Conservation (phyloP, 2,329 filamentous ascomycete species). For the Pseudogymnoascus sp. region DNA sequence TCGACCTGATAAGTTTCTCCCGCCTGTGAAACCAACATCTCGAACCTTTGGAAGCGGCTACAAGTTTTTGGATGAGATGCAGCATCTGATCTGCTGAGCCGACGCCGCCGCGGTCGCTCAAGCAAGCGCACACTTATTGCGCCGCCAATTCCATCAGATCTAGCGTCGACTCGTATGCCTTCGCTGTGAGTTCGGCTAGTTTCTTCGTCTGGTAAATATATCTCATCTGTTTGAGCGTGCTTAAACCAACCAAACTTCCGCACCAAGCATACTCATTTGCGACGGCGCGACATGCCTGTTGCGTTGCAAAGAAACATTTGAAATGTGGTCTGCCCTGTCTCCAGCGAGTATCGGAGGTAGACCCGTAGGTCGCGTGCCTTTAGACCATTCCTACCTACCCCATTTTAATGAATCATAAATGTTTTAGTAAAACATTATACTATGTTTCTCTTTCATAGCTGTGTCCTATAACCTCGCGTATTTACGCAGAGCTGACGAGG, state of each 20-base stretch:
- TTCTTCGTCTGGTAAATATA: not conserved
- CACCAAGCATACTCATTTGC: not conserved
- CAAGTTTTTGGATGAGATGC: constrained; percentile 1
- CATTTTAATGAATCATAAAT: not conserved
- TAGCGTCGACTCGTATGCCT: constrained; percentile 1
- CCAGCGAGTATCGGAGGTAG: not conserved
- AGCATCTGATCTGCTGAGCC: constrained; percentile 5
- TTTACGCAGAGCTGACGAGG: not conserved
- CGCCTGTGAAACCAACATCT: not conserved
- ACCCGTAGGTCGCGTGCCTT: not conserved
- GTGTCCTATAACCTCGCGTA: not conserved
- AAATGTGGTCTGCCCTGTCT: not conserved
- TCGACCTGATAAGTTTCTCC: not conserved
- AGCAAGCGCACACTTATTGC: not conserved
- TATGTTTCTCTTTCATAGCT: not conserved
- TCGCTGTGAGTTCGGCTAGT: constrained; percentile 7
- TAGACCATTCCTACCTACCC: not conserved
- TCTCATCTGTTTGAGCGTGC: not conserved
- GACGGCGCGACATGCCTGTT: not conserved
- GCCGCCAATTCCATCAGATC: not conserved
- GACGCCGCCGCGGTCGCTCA: not conserved
- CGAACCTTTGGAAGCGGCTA: not conserved
- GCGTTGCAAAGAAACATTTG: not conserved
- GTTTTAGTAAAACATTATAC: not conserved
- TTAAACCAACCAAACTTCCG: not conserved